Evolutionary conservation across 352 stramenopile species (phyloP).

Genomic region (Thalassiosira tumida): DNA sequence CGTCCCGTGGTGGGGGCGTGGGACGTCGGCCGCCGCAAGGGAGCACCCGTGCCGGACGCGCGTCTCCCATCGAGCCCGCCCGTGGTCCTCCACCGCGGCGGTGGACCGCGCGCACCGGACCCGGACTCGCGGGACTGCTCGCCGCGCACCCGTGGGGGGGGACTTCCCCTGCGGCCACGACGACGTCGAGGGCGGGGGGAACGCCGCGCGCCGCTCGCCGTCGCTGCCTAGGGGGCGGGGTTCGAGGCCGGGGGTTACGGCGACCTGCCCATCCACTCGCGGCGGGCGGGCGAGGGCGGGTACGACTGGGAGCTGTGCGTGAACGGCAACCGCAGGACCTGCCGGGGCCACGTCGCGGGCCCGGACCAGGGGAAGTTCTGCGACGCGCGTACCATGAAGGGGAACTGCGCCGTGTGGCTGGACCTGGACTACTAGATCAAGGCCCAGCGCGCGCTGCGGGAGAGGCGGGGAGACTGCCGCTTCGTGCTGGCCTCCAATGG

Average conservation of each 20-base stretch:
- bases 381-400: conserved; percentile 75
- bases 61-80: too few species aligned
- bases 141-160: too few species aligned
- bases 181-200: too few species aligned
- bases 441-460: conserved; percentile 60
- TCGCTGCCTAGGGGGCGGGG: too few species aligned
- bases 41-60: too few species aligned
- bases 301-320: conserved; percentile 76
- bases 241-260: conserved; percentile 68
- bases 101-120: too few species aligned
- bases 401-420: conserved; percentile 76
- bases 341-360: conserved; percentile 46
- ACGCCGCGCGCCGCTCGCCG: too few species aligned
- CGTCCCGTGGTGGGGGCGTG: too few species aligned
- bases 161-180: too few species aligned
- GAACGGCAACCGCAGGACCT: conserved; percentile 71
- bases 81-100: too few species aligned
- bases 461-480: conserved; percentile 63
- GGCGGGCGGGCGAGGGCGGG: conserved; percentile 67
- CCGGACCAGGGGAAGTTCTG: conserved; percentile 46
- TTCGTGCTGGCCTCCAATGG: conserved; percentile 75
- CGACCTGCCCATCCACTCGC: conserved; percentile 72
- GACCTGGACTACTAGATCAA: conserved; percentile 79
- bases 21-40: too few species aligned
- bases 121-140: too few species aligned